A percentile compares a stretch with the other conserved stretches of the same genome.
Evolutionary conservation across 192 early-diverging fungal species (phyloP).

Genomic region (Linnemannia zychae): DNA sequence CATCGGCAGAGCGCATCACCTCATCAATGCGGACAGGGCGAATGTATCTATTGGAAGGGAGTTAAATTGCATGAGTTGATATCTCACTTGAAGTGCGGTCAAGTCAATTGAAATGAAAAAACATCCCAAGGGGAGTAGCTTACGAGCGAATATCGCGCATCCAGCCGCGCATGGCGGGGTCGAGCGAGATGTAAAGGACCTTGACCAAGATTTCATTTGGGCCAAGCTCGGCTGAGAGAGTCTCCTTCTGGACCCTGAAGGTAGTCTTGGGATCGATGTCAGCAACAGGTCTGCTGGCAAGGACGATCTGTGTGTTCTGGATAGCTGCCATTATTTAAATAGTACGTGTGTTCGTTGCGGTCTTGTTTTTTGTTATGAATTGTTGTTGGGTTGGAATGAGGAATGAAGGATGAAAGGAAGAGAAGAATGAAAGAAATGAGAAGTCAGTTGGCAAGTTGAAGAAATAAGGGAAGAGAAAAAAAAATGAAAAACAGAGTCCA

Average conservation of each 20-base stretch:
- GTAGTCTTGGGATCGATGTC: constrained; percentile 55
- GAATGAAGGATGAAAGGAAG: constrained; percentile 1
- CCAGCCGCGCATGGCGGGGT: constrained; percentile 67
- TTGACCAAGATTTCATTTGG: constrained; percentile 58
- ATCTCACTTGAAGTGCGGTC: neutral
- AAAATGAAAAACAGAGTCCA: constrained; percentile 8
- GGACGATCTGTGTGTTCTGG: constrained; percentile 58
- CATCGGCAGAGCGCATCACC: constrained; percentile 58
- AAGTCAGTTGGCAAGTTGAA: neutral
- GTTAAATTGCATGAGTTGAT: neutral
- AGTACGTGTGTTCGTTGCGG: neutral
- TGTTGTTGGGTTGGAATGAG: neutral
- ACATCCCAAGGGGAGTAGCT: neutral
- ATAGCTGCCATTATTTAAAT: constrained; percentile 28
- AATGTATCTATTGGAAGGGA: constrained; percentile 46
- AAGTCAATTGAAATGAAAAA: neutral
- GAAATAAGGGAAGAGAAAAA: neutral
- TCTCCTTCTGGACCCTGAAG: constrained; percentile 50
- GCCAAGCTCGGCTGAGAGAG: constrained; percentile 49
- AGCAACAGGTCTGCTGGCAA: constrained; percentile 57
- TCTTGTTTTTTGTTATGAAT: neutral
- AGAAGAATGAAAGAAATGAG: neutral
- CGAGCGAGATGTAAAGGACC: constrained; percentile 62
- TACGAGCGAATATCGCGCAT: constrained; percentile 61
- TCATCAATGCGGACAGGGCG: constrained; percentile 55